Base-by-base conservation (phyloP, 106 monocot species). In the Iris macrosiphon region DNA sequence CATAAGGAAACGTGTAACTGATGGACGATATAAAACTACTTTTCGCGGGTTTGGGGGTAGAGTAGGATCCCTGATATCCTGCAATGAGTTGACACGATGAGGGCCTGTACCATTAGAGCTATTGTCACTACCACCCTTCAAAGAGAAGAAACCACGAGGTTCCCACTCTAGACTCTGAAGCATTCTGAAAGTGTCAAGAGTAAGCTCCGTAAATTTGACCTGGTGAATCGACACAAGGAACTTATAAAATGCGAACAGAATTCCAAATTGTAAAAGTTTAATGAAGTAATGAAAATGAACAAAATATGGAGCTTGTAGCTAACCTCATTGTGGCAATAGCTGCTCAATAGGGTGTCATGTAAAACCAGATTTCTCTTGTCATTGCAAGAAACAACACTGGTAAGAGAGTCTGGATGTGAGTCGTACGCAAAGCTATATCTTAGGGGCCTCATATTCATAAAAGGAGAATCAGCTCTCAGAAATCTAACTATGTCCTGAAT, bases 161-260 rank as follows among this genome's bases (percentile, higher is more conserved):
- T 95, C 95, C 95, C 89, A 95, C 68, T 89, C 95, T 33, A 95
- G 63, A 58, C 76, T 85, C 60, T 95, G 95, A 60, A 89, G 78
- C 84, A 95, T 89, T 68, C 95, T 89, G 59, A 79, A 95, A 53
- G 80, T 78, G 66, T 93, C 78, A 20, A 88, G 63, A 55, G 84
- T 72, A 37, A 93, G 75, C 72, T 93, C 93, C 23, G 77, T 65
- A 52, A 93, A 84, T 64, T 93, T 93, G 55, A 93, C 70, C 88
- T 93, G 70, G 19, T 6, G 43, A 51, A 17, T 4, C 16, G n/a
- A n/a, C n/a, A n/a, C n/a, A n/a, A n/a, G n/a, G n/a, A 4, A 20
- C 61, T 51, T 52, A 51, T 18, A n/a, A n/a, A n/a, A n/a, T n/a
- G n/a, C n/a, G n/a, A n/a, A n/a, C n/a, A n/a, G n/a, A n/a, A n/a